phyloP scores from a whole-genome alignment of 257 asterid genomes.

The Lantana camara region DNA sequence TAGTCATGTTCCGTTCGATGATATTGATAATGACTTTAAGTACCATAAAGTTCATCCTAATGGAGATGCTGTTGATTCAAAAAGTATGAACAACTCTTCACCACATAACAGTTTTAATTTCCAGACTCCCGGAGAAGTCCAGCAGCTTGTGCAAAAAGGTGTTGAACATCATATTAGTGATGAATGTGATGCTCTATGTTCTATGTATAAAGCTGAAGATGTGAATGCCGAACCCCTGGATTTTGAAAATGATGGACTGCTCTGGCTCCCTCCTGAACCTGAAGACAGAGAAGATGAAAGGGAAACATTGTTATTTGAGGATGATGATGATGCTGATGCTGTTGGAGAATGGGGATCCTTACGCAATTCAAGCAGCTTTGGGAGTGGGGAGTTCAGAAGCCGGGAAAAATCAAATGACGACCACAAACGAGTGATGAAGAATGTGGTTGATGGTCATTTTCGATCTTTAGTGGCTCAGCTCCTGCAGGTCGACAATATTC shows the following conservation, averaged over 20 bases:
- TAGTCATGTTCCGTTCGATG: slow-evolving; percentile 53
- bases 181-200: slow-evolving; percentile 79
- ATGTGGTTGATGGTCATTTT: slow-evolving; percentile 87
- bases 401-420: slow-evolving; percentile 85
- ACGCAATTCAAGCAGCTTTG: slow-evolving; percentile 59
- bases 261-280: slow-evolving; percentile 99
- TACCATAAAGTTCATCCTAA: slow-evolving; percentile 64
- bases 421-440: slow-evolving; percentile 70
- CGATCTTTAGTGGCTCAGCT: slow-evolving; percentile 93
- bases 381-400: slow-evolving; percentile 67
- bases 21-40: slow-evolving; percentile 48
- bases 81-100: slow-evolving; percentile 41
- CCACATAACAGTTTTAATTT: slow-evolving; percentile 48
- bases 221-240: slow-evolving; percentile 73
- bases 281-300: slow-evolving; percentile 91
- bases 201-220: slow-evolving; percentile 58
- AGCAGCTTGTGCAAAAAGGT: slow-evolving; percentile 42
- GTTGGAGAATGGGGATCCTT: slow-evolving; percentile 85
- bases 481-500: slow-evolving; percentile 82
- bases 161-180: slow-evolving; percentile 54
- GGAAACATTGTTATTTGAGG: slow-evolving; percentile 62
- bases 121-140: slow-evolving; percentile 53
- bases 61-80: slow-evolving; percentile 56
- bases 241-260: slow-evolving; percentile 83
- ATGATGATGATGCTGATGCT: slow-evolving; percentile 72